These are phyloP conservation scores for Rostrohypoxylon terebratum DNA, from an alignment of 495 filamentous ascomycete species.

Conservation along the genomic window DNA sequence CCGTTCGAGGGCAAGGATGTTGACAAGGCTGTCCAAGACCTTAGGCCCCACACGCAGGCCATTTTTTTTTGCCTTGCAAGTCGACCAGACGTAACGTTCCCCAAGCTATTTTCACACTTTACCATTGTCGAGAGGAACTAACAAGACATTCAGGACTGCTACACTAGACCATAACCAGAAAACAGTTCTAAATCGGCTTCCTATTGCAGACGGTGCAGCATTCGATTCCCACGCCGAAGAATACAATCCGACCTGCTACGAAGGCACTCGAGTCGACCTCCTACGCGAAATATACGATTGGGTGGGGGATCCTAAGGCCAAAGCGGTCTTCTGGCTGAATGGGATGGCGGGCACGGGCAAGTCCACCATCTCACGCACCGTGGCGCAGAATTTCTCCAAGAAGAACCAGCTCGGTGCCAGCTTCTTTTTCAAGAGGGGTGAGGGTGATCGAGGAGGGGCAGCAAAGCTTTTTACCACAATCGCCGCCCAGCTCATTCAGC, in stretches of 20 bases:
- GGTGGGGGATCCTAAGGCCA: constrained; percentile 13
- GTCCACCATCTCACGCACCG: constrained; percentile 58
- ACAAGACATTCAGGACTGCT: too few species aligned
- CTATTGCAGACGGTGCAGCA: background rate
- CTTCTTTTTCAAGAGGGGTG: constrained; percentile 67
- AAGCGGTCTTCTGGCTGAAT: constrained; percentile 58
- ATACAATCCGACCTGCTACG: constrained; percentile 45
- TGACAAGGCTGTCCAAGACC: too few species aligned
- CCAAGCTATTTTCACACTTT: too few species aligned
- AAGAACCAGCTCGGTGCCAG: constrained; percentile 49
- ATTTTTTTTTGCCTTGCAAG: too few species aligned
- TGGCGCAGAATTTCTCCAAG: constrained; percentile 45
- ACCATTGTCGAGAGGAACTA: too few species aligned
- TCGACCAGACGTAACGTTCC: too few species aligned
- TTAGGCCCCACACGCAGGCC: too few species aligned
- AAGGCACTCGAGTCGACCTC: constrained; percentile 48
- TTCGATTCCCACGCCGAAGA: constrained; percentile 50
- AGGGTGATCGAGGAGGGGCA: constrained; percentile 56
- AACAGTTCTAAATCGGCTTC: too few species aligned
- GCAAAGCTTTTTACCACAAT: constrained; percentile 60
- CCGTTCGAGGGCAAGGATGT: too few species aligned
- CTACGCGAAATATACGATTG: constrained; percentile 35
- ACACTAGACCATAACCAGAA: constrained; percentile 1
- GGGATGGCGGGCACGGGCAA: constrained; percentile 63
- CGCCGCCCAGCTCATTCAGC: constrained; percentile 53